Base-by-base conservation (phyloP, 805 yeast species). In the Metschnikowia cubensis region DNA sequence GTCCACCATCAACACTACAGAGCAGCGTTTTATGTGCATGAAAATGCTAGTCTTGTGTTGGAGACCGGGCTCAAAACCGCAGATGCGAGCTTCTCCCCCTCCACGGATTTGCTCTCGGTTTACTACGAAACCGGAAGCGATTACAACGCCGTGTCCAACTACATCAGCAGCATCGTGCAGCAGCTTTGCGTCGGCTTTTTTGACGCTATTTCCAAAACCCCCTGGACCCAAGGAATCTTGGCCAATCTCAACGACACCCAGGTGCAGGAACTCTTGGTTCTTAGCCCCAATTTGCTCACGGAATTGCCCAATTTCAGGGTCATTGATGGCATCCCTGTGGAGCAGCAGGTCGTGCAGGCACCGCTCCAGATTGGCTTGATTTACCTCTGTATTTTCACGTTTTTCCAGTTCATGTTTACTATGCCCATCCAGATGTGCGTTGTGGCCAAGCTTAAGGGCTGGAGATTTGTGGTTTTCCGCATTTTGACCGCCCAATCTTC, bases 71-170 rank as follows among this genome's bases (percentile, higher is more conserved):
- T 67, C 37, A 38, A 29, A 8, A 18, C 53, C 2, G 57, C 55
- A 2, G 50, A 58, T 22, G 11, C 56, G 17, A 22, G 47, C 1
- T 62, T 63, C 43, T 44, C 55, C n/a, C 62, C 66, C 1, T 50
- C 59, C 2, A 44, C 54, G 1, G 53, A 59, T 4, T 52, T 66
- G 25, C 46, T 68, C 40, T 61, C 66, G 31, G 63, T 57, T 8
- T 59, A 61, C 34, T 68, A 59, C 45, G 71, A 68, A 49, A 65
- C 71, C 1, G 72, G 71, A 6, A 55, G 68, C 17, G 69, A 68
- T 52, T 68, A 59, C 51, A 66, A 68, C 52, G 68, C 68, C 8
- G 59, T 68, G 34, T 42, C 53, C 39, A 63, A 61, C 36, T 62
- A 59, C 35, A 50, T 67, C 29, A 42, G 53, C 10, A 31, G 61